Base-by-base conservation (phyloP, 1,284 basidiomycete genomes). In the Phaffia rhodozyma region DNA sequence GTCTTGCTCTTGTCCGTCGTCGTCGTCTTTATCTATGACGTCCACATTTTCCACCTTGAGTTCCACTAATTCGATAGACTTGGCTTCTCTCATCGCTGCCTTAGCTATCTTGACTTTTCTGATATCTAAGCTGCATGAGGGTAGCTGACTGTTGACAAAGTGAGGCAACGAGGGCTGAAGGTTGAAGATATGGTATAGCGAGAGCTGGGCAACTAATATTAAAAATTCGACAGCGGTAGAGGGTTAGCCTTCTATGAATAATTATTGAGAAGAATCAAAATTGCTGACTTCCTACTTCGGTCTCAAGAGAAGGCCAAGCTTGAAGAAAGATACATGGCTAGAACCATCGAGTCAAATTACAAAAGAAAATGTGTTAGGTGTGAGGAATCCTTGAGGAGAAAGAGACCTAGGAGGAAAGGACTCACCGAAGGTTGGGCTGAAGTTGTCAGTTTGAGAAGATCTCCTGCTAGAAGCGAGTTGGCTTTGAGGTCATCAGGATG, bases 401-500 rank as follows among this genome's bases (percentile, higher is more conserved):
- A 57, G 23, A 34, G 34, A 30, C 55, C 43, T 6, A 52, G n/a
- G 21, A 38, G 34, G 21, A 49, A 23, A 20, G 34, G 47, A 27
- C 61, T 38, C 1, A 58, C 59, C 7, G 55, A 54, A 47, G 34
- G 38, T 2, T 58, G 62, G n/a, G 20, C 52, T n/a, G 27, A 38
- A 30, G 53, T 64, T n/a, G 58, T 65, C 2, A 69, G 47, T 13
- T 63, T 43, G 30, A 72, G 69, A 72, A 75, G 76, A 53, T 75
- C 73, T 43, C 75, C 75, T 1, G 75, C 75, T 5, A 69, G 62
- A 30, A 77, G 68, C 64, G 71, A 73, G 32, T 71, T 66, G 11
- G 70, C 65, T 21, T 71, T 65, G 25, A 77, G 68, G 1, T 70
- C 58, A 32, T 73, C 72, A 1, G 74, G 54, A 29, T 60, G 38